A percentile compares a stretch with the other conserved stretches of the same genome.
phyloP scores from a whole-genome alignment of 106 monocot species.

The Amphibolis antarctica region DNA sequence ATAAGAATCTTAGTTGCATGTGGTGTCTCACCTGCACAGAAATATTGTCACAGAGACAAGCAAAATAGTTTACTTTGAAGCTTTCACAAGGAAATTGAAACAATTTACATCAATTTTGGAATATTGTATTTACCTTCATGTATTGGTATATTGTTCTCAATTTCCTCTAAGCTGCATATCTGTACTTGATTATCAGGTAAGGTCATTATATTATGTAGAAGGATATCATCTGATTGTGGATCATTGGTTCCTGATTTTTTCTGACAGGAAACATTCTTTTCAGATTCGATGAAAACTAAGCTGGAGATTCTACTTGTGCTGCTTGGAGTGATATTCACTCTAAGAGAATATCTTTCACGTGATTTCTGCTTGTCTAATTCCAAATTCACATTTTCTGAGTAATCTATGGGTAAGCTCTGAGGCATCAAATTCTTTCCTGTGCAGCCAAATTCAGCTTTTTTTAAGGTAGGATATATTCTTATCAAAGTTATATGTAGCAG shows the following conservation, averaged over 20 bases:
- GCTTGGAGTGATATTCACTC: background rate
- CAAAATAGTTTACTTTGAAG: background rate
- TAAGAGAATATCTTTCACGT: background rate
- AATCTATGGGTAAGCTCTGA: background rate
- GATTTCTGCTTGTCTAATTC: background rate
- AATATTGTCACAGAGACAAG: background rate
- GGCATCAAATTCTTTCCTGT: background rate
- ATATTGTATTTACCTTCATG: background rate
- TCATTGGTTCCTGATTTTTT: no score
- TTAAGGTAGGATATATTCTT: no score
- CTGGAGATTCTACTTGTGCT: no score
- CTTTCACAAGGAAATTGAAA: background rate
- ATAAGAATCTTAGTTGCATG: background rate
- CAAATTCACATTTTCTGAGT: background rate
- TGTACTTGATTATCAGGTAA: background rate
- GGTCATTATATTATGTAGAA: background rate
- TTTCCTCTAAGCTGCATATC: background rate
- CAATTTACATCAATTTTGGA: no score
- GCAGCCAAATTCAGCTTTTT: background rate
- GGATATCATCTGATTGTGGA: no score
- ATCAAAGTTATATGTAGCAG: no score
- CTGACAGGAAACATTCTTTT: no score
- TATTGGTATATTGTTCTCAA: background rate
- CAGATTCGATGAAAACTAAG: no score
- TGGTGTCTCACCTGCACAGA: conserved; percentile 1